phyloP scores from a whole-genome alignment of 163 green algal species.

The Coccomyxa subellipsoidea region DNA sequence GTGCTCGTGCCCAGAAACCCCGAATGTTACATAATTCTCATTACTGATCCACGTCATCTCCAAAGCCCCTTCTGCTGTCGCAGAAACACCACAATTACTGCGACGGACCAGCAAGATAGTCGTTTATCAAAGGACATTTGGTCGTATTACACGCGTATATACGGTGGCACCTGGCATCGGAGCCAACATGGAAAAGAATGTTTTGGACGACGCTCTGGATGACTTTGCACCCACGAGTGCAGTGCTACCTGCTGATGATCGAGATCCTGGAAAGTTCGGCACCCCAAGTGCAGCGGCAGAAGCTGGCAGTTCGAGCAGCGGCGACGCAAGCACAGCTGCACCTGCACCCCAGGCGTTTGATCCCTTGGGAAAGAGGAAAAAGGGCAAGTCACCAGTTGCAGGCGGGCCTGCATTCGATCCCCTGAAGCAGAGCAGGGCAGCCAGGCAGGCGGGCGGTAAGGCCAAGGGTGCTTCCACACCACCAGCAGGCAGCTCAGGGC shows the following conservation, averaged over 20 bases:
- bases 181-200: neutral
- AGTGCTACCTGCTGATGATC: neutral
- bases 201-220: neutral
- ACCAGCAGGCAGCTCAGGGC: no score
- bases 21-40: no score
- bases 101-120: no score
- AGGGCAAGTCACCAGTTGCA: neutral
- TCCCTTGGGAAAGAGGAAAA: conserved; percentile 13
- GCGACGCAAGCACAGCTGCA: neutral
- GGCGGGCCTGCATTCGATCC: neutral
- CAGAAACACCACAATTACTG: no score
- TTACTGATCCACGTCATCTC: neutral
- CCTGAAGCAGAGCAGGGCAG: neutral
- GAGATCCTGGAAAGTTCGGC: neutral
- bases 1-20: no score
- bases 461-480: neutral
- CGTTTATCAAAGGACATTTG: no score
- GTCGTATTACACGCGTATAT: no score
- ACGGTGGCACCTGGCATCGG: no score
- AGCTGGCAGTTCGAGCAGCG: neutral
- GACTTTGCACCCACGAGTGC: neutral
- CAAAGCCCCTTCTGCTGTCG: no score
- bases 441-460: neutral
- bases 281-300: neutral
- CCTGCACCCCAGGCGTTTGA: conserved; percentile 26